Percentiles rank a stretch among this genome's conserved stretches.
phyloP scores from a whole-genome alignment of 805 yeast species.

The Schwanniomyces pseudopolymorphus region DNA sequence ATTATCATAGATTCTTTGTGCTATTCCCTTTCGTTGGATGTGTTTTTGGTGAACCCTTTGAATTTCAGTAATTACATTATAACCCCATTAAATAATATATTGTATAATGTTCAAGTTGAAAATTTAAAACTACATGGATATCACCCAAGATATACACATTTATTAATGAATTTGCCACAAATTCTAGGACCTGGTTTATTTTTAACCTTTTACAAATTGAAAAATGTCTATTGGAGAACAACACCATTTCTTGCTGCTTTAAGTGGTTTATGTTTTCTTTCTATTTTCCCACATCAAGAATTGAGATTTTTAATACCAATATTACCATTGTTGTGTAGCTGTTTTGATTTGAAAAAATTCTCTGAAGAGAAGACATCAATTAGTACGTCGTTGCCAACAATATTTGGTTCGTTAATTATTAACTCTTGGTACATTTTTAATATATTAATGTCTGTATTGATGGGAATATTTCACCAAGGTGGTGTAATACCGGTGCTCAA shows the following conservation, averaged over 20 bases:
- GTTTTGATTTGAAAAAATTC: slow-evolving; percentile 44
- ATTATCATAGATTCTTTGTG: slow-evolving; percentile 55
- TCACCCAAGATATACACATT: slow-evolving; percentile 76
- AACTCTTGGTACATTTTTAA: slow-evolving; percentile 67
- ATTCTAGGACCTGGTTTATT: slow-evolving; percentile 75
- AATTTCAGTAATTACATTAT: slow-evolving; percentile 40
- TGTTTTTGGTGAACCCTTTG: slow-evolving; percentile 10
- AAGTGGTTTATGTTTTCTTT: slow-evolving; percentile 62
- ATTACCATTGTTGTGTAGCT: slow-evolving; percentile 65
- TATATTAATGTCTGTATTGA: slow-evolving; percentile 51
- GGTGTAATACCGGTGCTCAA: slow-evolving; percentile 75
- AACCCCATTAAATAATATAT: slow-evolving; percentile 74
- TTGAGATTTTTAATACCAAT: slow-evolving; percentile 81
- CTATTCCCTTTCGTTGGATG: slow-evolving; percentile 19
- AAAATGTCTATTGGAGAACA: slow-evolving; percentile 41
- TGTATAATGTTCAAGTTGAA: slow-evolving; percentile 58
- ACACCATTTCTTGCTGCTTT: slow-evolving; percentile 59
- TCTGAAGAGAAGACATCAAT: slow-evolving; percentile 2
- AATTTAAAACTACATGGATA: slow-evolving; percentile 81
- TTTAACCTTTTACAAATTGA: slow-evolving; percentile 37
- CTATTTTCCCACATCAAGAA: slow-evolving; percentile 89
- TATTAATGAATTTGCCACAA: slow-evolving; percentile 74
- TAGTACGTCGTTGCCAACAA: slow-evolving; percentile 8
- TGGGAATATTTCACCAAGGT: slow-evolving; percentile 88
- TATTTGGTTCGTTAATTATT: slow-evolving; percentile 13